Conservation (phyloP, 768 basidiomycete species). For the Coprinopsis marcescibilis region DNA sequence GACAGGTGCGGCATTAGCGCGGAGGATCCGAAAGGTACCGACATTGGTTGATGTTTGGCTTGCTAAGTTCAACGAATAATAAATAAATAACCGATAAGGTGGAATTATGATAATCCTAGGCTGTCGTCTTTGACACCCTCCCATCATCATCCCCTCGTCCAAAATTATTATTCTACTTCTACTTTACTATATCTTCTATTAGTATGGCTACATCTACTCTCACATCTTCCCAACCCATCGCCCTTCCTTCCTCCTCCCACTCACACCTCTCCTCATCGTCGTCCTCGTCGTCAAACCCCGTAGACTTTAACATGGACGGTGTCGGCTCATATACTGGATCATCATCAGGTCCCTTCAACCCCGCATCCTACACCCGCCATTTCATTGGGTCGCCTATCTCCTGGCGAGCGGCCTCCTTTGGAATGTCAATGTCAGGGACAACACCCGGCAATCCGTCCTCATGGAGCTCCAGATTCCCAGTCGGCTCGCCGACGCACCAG, state of each 20-base stretch:
- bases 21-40: background rate
- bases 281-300: conserved; percentile 14
- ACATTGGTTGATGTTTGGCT: background rate
- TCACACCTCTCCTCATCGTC: conserved; percentile 9
- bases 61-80: background rate
- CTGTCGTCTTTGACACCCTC: background rate
- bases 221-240: conserved; percentile 40
- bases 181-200: conserved; percentile 11
- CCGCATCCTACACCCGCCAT: conserved; percentile 60
- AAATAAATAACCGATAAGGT: conserved; percentile 6
- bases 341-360: conserved; percentile 48
- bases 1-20: background rate
- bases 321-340: conserved; percentile 45
- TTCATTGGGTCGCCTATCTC: conserved; percentile 71
- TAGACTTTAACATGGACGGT: conserved; percentile 36
- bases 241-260: conserved; percentile 30
- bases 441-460: conserved; percentile 47
- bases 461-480: conserved; percentile 39
- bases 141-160: background rate
- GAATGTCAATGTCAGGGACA: conserved; percentile 19
- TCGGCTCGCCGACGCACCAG: conserved; percentile 10
- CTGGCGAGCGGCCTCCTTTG: conserved; percentile 63
- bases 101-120: background rate
- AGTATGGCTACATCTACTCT: conserved; percentile 12
- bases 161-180: background rate